phyloP scores from a whole-genome alignment of 345 rosid genomes.

The Iberis pinnata region DNA sequence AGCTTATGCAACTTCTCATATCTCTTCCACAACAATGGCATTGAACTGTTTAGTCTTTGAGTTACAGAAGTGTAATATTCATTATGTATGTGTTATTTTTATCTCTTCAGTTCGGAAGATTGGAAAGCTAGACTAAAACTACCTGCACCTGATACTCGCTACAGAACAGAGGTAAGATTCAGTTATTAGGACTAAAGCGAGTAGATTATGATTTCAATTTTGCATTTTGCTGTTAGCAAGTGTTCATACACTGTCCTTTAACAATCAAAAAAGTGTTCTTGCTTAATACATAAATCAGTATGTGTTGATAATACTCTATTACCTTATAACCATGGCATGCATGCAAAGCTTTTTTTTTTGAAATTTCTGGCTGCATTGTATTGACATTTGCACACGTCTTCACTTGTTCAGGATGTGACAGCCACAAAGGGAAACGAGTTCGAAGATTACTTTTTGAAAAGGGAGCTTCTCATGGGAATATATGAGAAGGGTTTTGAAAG shows the following conservation, averaged over 20 bases:
- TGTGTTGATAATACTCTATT: neutral
- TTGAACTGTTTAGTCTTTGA: too few relatives aligned
- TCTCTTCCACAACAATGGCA: too few relatives aligned
- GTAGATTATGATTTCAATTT: too few relatives aligned
- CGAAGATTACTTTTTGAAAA: constrained; percentile 82
- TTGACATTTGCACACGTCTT: neutral
- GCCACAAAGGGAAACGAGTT: constrained; percentile 93
- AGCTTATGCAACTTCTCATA: too few relatives aligned
- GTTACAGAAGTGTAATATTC: neutral
- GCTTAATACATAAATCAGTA: too few relatives aligned
- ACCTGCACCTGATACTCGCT: constrained; percentile 74
- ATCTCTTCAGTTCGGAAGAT: constrained; percentile 57
- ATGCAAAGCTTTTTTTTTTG: too few relatives aligned
- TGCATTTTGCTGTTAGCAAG: too few relatives aligned
- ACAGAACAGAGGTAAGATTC: constrained; percentile 61
- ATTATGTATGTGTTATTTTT: neutral
- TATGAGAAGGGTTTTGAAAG: constrained; percentile 94
- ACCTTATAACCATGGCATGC: neutral
- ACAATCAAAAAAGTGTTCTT: too few relatives aligned
- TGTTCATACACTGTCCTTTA: too few relatives aligned
- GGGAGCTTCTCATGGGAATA: constrained; percentile 89
- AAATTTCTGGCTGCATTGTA: too few relatives aligned
- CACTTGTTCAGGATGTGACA: constrained; percentile 63
- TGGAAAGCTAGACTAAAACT: constrained; percentile 74
- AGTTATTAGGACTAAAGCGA: too few relatives aligned